phyloP scores from a whole-genome alignment of 2,329 filamentous ascomycete genomes.

The Chaetomium sp. region DNA sequence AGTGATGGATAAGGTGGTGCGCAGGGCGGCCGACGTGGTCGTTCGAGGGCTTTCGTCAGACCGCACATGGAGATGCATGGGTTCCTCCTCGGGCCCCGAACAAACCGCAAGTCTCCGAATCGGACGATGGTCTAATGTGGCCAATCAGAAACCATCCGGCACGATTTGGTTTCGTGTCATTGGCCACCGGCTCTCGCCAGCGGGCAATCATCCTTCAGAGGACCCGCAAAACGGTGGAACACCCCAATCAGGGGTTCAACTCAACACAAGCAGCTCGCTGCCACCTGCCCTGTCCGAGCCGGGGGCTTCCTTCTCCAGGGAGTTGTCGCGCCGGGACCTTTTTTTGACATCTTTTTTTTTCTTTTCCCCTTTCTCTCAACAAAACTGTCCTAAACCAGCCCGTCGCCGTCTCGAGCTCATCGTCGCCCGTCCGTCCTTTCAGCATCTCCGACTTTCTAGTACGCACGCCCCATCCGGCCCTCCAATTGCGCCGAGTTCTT shows the following conservation, averaged over 20 bases:
- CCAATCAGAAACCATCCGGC: conserved; percentile 17
- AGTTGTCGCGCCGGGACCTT: conserved; percentile 10
- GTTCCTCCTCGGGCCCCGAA: neutral
- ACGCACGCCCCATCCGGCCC: neutral
- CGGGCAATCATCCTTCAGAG: conserved; percentile 2
- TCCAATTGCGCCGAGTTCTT: conserved; percentile 4
- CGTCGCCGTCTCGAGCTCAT: conserved; percentile 3
- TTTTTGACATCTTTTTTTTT: conserved; percentile 9
- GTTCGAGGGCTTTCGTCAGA: neutral
- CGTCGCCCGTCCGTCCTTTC: conserved; percentile 5
- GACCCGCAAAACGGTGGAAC: conserved; percentile 5
- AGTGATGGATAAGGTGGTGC: neutral
- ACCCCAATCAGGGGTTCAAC: conserved; percentile 13
- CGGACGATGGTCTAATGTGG: conserved; percentile 10
- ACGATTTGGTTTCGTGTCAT: conserved; percentile 15
- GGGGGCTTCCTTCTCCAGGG: conserved; percentile 10
- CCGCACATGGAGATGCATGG: neutral
- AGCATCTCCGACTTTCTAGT: conserved; percentile 14
- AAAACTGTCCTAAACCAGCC: conserved; percentile 3
- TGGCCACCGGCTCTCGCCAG: conserved; percentile 13
- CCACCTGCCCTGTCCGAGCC: conserved; percentile 10
- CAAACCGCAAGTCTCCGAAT: conserved; percentile 13
- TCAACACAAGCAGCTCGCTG: conserved; percentile 3
- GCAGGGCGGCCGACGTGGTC: neutral
- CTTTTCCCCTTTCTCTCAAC: conserved; percentile 5